A percentile compares a stretch with the other conserved stretches of the same genome.
Evolutionary conservation across 371 early-diverging fungal genomes (phyloP).

Genomic region (Batrachochytrium dendrobatidis): DNA sequence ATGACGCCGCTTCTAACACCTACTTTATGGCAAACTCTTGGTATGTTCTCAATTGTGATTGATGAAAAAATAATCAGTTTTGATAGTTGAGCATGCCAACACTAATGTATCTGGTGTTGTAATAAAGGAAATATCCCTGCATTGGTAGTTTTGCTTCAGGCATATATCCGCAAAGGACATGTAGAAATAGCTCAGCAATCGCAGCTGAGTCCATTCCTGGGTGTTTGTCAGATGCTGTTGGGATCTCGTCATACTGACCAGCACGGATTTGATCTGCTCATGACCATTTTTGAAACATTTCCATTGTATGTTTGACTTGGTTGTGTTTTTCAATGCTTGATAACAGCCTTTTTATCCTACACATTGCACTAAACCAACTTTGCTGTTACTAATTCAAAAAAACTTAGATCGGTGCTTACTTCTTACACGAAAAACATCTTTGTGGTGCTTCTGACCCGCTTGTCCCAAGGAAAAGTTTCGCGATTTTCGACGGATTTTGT

Average conservation of each 20-base stretch:
- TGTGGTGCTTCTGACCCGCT: constrained; percentile 64
- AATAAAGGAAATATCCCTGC: constrained; percentile 82
- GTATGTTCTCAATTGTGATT: constrained; percentile 25
- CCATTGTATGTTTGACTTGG: neutral
- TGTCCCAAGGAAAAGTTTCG: constrained; percentile 62
- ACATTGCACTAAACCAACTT: no score
- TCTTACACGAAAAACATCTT: constrained; percentile 72
- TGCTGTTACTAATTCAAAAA: no score
- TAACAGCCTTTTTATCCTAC: no score
- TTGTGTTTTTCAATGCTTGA: no score
- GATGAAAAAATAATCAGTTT: neutral
- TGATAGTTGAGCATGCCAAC: neutral
- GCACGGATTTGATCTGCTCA: constrained; percentile 75
- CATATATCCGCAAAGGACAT: constrained; percentile 71
- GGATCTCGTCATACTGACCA: constrained; percentile 76
- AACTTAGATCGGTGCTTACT: constrained; percentile 40
- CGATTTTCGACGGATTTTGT: constrained; percentile 75
- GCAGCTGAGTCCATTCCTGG: constrained; percentile 77
- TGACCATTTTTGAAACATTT: constrained; percentile 47
- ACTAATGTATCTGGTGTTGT: neutral
- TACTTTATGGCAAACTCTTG: constrained; percentile 76
- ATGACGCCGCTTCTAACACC: constrained; percentile 77
- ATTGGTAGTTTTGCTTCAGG: constrained; percentile 75
- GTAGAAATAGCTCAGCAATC: constrained; percentile 48
- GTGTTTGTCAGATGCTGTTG: constrained; percentile 90